A percentile compares a stretch with the other conserved stretches of the same genome.
These are phyloP conservation scores for Podila minutissima DNA, from an alignment of 192 early-diverging fungal species.

Conservation along the genomic window DNA sequence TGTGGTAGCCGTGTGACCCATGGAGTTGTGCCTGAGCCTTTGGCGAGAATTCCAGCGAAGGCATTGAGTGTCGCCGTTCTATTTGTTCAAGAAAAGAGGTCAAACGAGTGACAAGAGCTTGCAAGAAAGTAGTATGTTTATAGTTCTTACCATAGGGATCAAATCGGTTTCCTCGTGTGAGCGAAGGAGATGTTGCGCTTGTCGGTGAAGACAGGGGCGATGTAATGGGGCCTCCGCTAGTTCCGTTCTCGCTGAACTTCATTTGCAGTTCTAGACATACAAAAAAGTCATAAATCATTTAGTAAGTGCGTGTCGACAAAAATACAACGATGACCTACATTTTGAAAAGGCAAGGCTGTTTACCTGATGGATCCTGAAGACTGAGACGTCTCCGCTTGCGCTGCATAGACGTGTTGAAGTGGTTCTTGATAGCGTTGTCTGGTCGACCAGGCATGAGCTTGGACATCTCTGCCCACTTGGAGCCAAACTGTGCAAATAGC, in stretches of 20 bases:
- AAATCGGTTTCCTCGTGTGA: conserved; percentile 28
- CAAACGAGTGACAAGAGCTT: not conserved
- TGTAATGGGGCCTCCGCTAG: conserved; percentile 24
- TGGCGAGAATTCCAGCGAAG: conserved; percentile 45
- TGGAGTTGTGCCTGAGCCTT: conserved; percentile 20
- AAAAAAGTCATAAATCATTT: not conserved
- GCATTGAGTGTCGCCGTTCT: conserved; percentile 51
- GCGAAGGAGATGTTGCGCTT: conserved; percentile 29
- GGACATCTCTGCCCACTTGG: conserved; percentile 52
- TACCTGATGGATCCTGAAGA: conserved; percentile 46
- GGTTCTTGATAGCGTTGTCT: conserved; percentile 50
- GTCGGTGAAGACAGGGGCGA: conserved; percentile 43
- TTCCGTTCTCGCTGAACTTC: conserved; percentile 17
- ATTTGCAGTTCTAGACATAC: conserved; percentile 31
- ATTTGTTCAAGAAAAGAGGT: not conserved
- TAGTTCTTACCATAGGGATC: conserved; percentile 42
- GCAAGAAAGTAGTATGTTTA: not conserved
- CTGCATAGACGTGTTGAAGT: conserved; percentile 53
- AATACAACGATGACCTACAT: not conserved
- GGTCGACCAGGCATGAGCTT: conserved; percentile 48
- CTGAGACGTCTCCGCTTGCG: conserved; percentile 45
- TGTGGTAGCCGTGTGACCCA: conserved; percentile 11
- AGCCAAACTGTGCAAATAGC: conserved; percentile 40
- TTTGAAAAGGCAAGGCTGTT: not conserved
- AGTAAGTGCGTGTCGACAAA: not conserved